phyloP scores from a whole-genome alignment of 176 grass and related monocot genomes.

The Chrysopogon serrulatus region DNA sequence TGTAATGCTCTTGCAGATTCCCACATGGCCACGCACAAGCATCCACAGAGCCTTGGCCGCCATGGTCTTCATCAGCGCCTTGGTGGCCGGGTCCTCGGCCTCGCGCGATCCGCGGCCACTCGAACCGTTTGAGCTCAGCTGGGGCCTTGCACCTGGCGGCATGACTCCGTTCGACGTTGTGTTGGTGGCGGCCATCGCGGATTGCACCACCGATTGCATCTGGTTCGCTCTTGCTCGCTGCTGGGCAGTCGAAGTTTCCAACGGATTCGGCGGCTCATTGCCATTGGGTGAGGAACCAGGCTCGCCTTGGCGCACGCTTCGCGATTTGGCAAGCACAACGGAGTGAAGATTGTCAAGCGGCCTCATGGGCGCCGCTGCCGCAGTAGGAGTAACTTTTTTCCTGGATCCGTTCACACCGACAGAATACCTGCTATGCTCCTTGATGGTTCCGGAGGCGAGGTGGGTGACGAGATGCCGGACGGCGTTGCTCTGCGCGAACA shows the following conservation, averaged over 20 bases:
- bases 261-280: not conserved
- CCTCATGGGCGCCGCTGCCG: not conserved
- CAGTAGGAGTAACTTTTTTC: not conserved
- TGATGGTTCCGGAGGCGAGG: constrained; percentile 70
- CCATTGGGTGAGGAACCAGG: constrained; percentile 1
- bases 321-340: constrained; percentile 49
- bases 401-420: not conserved
- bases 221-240: constrained; percentile 30
- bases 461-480: constrained; percentile 73
- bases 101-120: constrained; percentile 34
- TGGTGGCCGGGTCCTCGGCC: constrained; percentile 58
- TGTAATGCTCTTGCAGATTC: constrained; percentile 74
- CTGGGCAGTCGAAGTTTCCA: not conserved
- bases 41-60: constrained; percentile 83
- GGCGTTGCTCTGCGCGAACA: constrained; percentile 66
- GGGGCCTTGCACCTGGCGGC: not conserved
- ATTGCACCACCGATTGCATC: constrained; percentile 63
- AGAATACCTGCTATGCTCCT: constrained; percentile 84
- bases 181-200: constrained; percentile 39
- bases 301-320: constrained; percentile 15
- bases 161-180: constrained; percentile 14
- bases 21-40: constrained; percentile 50
- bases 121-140: constrained; percentile 23
- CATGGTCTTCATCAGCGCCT: constrained; percentile 78
- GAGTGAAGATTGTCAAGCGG: constrained; percentile 69